Conservation (phyloP, 352 stramenopile genomes). For the Globisporangium splendens region DNA sequence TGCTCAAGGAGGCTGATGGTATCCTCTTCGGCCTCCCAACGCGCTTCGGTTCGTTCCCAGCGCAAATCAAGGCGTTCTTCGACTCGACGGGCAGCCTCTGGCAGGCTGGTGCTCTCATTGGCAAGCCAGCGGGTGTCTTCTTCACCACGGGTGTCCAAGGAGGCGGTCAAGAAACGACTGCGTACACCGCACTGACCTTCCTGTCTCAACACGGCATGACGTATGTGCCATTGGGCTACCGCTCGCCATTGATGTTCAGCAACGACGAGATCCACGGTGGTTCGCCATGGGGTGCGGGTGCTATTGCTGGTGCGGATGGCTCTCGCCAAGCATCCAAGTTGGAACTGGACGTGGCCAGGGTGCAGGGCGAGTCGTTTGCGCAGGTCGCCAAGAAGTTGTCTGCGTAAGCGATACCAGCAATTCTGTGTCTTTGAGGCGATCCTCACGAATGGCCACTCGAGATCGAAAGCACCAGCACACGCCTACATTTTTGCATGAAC, state of each 20-base stretch:
- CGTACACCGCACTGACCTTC: constrained; percentile 66
- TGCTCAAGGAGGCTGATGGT: constrained; percentile 62
- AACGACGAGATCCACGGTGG: too few relatives aligned
- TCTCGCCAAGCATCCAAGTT: constrained; percentile 56
- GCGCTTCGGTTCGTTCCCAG: constrained; percentile 69
- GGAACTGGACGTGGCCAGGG: constrained; percentile 51
- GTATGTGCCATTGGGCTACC: too few relatives aligned
- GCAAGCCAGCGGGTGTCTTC: constrained; percentile 75
- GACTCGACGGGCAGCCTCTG: constrained; percentile 65
- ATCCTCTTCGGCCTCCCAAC: constrained; percentile 87
- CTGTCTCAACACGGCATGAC: constrained; percentile 41
- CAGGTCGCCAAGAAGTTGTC: constrained; percentile 34
- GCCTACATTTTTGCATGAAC: too few relatives aligned
- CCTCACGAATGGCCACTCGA: too few relatives aligned
- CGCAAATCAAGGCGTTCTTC: constrained; percentile 80
- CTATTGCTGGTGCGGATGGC: too few relatives aligned
- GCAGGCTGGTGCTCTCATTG: constrained; percentile 49
- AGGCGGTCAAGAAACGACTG: constrained; percentile 80
- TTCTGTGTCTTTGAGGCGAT: too few relatives aligned
- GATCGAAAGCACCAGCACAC: too few relatives aligned
- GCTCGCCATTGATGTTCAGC: too few relatives aligned
- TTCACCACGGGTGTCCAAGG: constrained; percentile 53
- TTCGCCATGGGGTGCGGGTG: too few relatives aligned
- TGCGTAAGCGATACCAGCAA: constrained; percentile 9
- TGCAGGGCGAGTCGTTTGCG: constrained; percentile 70